Conservation (phyloP, 805 yeast species). For the Hanseniaspora occidentalis region DNA sequence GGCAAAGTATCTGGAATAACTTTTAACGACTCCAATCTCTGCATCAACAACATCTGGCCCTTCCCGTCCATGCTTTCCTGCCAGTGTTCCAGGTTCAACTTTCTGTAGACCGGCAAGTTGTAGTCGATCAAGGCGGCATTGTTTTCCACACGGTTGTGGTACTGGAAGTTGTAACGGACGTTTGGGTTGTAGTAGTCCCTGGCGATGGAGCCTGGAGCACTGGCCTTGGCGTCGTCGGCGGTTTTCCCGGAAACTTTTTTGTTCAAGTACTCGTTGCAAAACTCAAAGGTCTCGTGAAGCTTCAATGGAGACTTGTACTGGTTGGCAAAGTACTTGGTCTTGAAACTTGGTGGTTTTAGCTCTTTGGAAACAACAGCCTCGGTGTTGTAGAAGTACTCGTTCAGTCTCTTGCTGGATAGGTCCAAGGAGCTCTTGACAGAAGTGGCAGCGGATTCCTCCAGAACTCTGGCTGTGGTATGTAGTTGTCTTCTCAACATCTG, state of each 20-base stretch:
- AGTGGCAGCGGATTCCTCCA: no score
- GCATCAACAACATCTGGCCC: slow-evolving; percentile 73
- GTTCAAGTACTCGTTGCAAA: slow-evolving; percentile 49
- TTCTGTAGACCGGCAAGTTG: slow-evolving; percentile 68
- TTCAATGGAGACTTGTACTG: slow-evolving; percentile 59
- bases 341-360: not conserved
- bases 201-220: slow-evolving; percentile 28
- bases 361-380: slow-evolving; percentile 6
- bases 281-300: slow-evolving; percentile 58
- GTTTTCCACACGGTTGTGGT: slow-evolving; percentile 26
- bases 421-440: not conserved
- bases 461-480: no score
- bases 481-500: slow-evolving; percentile 9
- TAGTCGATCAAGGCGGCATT: slow-evolving; percentile 43
- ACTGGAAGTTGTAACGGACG: slow-evolving; percentile 55
- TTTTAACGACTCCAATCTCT: slow-evolving; percentile 72
- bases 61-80: slow-evolving; percentile 27
- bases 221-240: slow-evolving; percentile 21
- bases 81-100: slow-evolving; percentile 61
- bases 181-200: slow-evolving; percentile 80
- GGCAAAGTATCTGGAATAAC: slow-evolving; percentile 93
- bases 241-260: slow-evolving; percentile 20
- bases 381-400: slow-evolving; percentile 3
- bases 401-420: not conserved
- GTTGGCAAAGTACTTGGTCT: slow-evolving; percentile 12